Evolutionary conservation across 179 eudicot genomes (phyloP), one percentile per base, ranked within the genome.

Genomic region (Spinacia oleracea): DNA sequence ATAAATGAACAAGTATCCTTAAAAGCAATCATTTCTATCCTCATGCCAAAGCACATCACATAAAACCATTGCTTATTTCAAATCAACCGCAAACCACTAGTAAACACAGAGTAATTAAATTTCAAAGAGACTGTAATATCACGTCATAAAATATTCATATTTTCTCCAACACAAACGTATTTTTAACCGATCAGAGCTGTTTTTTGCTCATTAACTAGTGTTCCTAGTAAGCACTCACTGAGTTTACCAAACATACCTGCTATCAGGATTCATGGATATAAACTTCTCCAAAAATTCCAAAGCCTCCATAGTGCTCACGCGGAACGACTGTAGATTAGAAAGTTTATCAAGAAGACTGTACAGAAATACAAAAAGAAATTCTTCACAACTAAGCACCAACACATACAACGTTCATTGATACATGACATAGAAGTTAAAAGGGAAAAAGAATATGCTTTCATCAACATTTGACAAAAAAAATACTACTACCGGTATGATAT

Each of bases 231-330:
- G 29, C 64, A 59, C n/a, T 59, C 20, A 59, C 32, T 25, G 3
- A 25, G 7, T 14, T 48, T 15, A 66, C 51, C 29, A 50, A 75
- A 8, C 50, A 67, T 89, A 92, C 97, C 93, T 88, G 74, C 75
- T 63, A 82, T 92, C 91, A 7, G 97, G 97, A 63, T 87, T 89
- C 97, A 91, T 92, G 62, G 92, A 83, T 78, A 92, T 83, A 81
- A 91, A 93, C 59, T 76, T 89, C 65, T 93, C 92, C 84, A 93
- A 81, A 73, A 87, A 86, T 55, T 89, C 91, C 86, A 89, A 64
- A 79, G 92, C 95, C 73, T 91, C 97, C 80, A 82, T 68, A 70
- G 80, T 87, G 81, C 81, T 92, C 46, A 89, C 81, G 73, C 85
- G 91, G 81, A 78, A 89, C 21, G 79, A 84, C 97, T 91, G 87